Base-by-base conservation (phyloP, 345 rosid genomes). In the Pugionium dolabratum region DNA sequence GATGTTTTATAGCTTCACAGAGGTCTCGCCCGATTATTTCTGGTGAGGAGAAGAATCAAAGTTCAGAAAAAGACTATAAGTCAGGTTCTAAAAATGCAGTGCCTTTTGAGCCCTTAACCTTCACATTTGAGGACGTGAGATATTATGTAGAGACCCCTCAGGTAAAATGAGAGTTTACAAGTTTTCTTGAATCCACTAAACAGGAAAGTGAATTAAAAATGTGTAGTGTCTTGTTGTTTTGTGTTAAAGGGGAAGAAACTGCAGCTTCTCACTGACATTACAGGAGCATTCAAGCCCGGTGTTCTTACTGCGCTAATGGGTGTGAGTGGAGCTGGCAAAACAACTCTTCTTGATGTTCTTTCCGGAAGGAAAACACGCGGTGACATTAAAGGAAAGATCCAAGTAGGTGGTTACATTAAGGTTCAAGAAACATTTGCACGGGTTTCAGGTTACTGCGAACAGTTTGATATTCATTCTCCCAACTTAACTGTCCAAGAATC, bases 251-350 rank as follows among this genome's bases (percentile, higher is more conserved):
- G 79, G 74, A 78, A 59, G 62, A 76, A 51, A 69, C 86, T 77
- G 31, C 83, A 81, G 35, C 85, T 86, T 25, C 89, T 86, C 30
- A 43, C 34, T 6, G 82, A 77, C 27, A 59, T 86, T 10, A 79
- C 82, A 4, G 80, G 89, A 9, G 73, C 87, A 57, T 78, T 86
- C 37, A 75, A 83, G 72, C 93, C 89, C 1, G 89, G 93, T 31
- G 74, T 86, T 46, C 82, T 86, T 3, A 82, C 87, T 27, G 83
- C 92, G 9, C 46, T 86, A 48, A 86, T 86, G 89, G 92, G 92
- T 26, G 85, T 75, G 7, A 84, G 89, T 57, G 92, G 89, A 41
- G 87, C 92, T 1, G 87, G 92, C 1, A 86, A 86, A 61, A 86
- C 87, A 56, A 86, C 92, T 6, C 74, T 86, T n/a, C 70, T 86